Evolutionary conservation across 2,329 filamentous ascomycete genomes (phyloP).

Genomic region (Aotearoamyces nothofagi): DNA sequence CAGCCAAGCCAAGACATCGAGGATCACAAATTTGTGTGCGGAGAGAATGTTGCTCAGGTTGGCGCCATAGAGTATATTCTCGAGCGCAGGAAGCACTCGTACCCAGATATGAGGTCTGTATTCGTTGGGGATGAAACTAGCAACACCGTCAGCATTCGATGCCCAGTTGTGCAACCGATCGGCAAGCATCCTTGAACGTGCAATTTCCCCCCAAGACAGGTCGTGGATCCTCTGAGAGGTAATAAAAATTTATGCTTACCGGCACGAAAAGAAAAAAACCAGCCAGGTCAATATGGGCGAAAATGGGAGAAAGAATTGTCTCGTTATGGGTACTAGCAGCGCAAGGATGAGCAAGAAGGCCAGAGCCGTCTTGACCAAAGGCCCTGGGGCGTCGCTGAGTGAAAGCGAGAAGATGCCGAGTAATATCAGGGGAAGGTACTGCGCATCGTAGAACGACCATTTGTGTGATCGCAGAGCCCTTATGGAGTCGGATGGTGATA

Average conservation of each 20-base stretch:
- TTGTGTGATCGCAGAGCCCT: slow-evolving; percentile 60
- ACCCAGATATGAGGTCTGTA: slow-evolving; percentile 93
- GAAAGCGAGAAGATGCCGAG: slow-evolving; percentile 71
- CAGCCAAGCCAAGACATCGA: slow-evolving; percentile 84
- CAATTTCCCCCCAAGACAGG: too few relatives aligned
- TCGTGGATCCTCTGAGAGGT: neutral
- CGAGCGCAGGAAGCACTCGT: slow-evolving; percentile 79
- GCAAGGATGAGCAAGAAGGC: slow-evolving; percentile 52
- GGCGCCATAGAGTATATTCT: slow-evolving; percentile 92
- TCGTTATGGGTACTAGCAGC: slow-evolving; percentile 66
- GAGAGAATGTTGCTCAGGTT: slow-evolving; percentile 94
- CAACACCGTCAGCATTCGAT: too few relatives aligned
- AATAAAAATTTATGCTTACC: slow-evolving; percentile 39
- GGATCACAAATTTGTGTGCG: slow-evolving; percentile 66
- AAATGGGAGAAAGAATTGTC: slow-evolving; percentile 84
- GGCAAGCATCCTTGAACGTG: too few relatives aligned
- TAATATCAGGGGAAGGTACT: slow-evolving; percentile 63
- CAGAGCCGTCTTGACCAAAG: slow-evolving; percentile 60
- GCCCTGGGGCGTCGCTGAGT: slow-evolving; percentile 65
- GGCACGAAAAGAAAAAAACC: slow-evolving; percentile 81
- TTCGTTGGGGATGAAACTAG: slow-evolving; percentile 74
- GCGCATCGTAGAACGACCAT: slow-evolving; percentile 72
- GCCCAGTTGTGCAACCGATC: too few relatives aligned
- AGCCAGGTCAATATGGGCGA: slow-evolving; percentile 76
- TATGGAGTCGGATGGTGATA: slow-evolving; percentile 66